A percentile compares a stretch with the other conserved stretches of the same genome.
These are phyloP conservation scores for Ceratocystis ficicola DNA, from an alignment of 2,329 filamentous ascomycete species.

Conservation along the genomic window DNA sequence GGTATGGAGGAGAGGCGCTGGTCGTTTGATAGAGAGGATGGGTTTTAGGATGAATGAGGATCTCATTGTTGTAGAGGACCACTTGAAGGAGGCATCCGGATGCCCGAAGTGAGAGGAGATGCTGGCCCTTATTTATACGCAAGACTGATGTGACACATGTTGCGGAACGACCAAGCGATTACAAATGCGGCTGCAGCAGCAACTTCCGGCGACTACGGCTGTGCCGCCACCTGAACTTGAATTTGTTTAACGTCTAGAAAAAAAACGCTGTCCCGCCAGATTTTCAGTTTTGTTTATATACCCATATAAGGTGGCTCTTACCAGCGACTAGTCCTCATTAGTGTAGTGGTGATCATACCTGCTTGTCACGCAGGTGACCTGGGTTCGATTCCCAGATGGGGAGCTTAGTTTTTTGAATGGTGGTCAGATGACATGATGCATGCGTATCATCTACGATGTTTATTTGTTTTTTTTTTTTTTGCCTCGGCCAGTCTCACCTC, in stretches of 20 bases:
- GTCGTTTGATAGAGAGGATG: not conserved
- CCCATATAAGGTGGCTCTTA: not conserved
- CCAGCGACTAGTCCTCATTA: slow-evolving; percentile 13
- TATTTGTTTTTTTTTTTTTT: not conserved
- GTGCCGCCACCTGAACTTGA: too few species aligned
- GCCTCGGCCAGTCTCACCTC: not conserved
- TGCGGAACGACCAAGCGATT: not conserved
- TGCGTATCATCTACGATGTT: not conserved
- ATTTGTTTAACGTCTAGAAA: too few species aligned
- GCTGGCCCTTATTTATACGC: too few species aligned
- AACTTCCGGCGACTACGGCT: too few species aligned
- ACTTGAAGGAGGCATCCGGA: too few species aligned
- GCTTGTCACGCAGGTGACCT: slow-evolving; percentile 22
- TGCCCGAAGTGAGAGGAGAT: too few species aligned
- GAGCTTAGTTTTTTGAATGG: slow-evolving; percentile 12
- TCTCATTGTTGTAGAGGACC: not conserved
- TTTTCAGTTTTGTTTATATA: not conserved
- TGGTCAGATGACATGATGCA: not conserved
- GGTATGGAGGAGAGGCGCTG: not conserved
- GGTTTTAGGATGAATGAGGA: not conserved
- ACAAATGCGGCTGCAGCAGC: not conserved
- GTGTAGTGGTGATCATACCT: slow-evolving; percentile 22
- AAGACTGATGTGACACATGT: too few species aligned
- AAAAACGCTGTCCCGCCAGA: too few species aligned
- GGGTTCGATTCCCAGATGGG: slow-evolving; percentile 22